Base-by-base conservation (phyloP, 179 eudicot species). In the Actinidia arguta region DNA sequence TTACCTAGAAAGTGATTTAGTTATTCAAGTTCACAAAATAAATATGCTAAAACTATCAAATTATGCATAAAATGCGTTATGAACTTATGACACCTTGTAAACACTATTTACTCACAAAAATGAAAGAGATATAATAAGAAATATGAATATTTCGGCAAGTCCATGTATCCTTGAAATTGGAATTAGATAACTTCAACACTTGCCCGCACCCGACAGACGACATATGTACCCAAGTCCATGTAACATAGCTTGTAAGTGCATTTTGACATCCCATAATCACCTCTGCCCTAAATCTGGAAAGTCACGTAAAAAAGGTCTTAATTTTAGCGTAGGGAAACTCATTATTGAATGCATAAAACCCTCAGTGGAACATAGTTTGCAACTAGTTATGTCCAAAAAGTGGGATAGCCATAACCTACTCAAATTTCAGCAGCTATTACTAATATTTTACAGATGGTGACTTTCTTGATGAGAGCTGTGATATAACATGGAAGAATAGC, bases 391-490 rank as follows among this genome's bases (percentile, higher is more conserved):
- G 42, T 4, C 52, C n/a, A 52, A 18, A 78, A 20, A 78, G 17
- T 78, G 46, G 46, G 54, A 62, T 71, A 17, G 62, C 54, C 6
- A 3, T 17, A 61, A 39, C 46, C 79, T 50, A n/a, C 56, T 85
- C 14, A 80, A 62, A 67, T 50, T 76, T 70, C 13, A 76, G 72
- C 87, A 83, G 92, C 63, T 76, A 79, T 52, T 24, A 76, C 88
- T 72, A n/a, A 80, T 52, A 87, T 31, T 39, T 87, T 82, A 82
- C 84, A 77, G 87, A 85, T 54, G 80, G 81, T 77, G 70, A 72
- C 68, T 82, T 82, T 79, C 84, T 52, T 83, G 75, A 83, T 67
- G 81, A 84, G 48, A 86, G 83, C n/a, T 84, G 80, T 85, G 78
- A 78, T 81, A 55, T 75, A 62, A 82, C 81, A 56, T 75, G 83